Evolutionary conservation across 2,329 filamentous ascomycete species (phyloP), one percentile per base, ranked within the genome.

Genomic region (Daldinia sp.): DNA sequence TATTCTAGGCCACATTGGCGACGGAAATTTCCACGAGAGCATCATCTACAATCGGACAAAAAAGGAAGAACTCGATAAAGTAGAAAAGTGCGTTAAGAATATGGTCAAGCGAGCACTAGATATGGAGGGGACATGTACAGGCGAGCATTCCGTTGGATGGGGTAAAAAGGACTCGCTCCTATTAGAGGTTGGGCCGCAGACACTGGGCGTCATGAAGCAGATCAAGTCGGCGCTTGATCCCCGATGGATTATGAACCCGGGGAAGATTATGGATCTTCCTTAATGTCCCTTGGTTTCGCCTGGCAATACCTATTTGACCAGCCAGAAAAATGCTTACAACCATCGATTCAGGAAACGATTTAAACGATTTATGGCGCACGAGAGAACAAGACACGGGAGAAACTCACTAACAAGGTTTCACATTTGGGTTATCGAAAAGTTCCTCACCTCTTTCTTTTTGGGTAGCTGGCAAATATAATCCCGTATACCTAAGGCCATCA

Each of bases 61-160:
- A 57, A 83, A 86, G 2, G 86, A 82, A 23, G 91, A 97, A 77
- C 85, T 85, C 58, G 88, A 84, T 39, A 91, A 90, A 68, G 92
- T 95, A 1, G 91, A 95, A 74, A 84, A 83, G 56, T 93, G 92
- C 67, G 92, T 97, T 47, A 88, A 94, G 74, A 90, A 93, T 70
- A 97, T 97, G 93, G 92, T 97, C 17, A 85, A 90, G 69, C 86
- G 92, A n/a, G 94, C 93, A 1, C 77, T 97, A 21, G 92, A 94
- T 68, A 97, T 97, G 93, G 94, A 97, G 62, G 93, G 94, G 1
- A 96, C 93, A 4, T 95, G 92, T 75, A 96, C 93, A 0, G 93
- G 93, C 25, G 93, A 96, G 77, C 93, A 96, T 76, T 91, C 91
- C 0, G 85, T 96, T 63, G 93, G 93, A 19, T 87, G 94, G 76